These are phyloP conservation scores for Aspergillus baeticus DNA, from an alignment of 495 filamentous ascomycete genomes.

Conservation along the genomic window DNA sequence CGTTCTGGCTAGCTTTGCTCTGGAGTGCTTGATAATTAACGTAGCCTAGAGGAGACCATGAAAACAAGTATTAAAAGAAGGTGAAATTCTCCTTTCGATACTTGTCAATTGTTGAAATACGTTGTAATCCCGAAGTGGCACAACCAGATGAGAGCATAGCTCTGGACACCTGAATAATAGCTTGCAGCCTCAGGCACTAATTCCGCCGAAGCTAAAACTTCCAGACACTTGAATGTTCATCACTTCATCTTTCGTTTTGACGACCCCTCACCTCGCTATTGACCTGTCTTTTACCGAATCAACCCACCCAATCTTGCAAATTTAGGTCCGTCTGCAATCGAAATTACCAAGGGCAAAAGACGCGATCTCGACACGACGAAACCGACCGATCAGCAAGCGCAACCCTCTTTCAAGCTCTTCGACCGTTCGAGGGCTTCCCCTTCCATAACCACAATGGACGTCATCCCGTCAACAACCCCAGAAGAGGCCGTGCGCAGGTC, in stretches of 20 bases:
- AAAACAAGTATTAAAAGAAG: not conserved
- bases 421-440: not conserved
- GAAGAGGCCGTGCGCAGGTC: conserved; percentile 54
- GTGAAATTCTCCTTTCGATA: too few relatives aligned
- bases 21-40: too few relatives aligned
- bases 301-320: too few relatives aligned
- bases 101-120: too few relatives aligned
- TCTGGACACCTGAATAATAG: conserved; percentile 4
- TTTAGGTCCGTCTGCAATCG: too few relatives aligned
- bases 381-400: not conserved
- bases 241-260: not conserved
- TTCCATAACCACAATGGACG: conserved; percentile 27
- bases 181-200: conserved; percentile 25
- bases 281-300: not conserved
- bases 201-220: conserved; percentile 23
- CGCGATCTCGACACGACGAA: not conserved
- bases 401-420: not conserved
- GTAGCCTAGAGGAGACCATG: too few relatives aligned
- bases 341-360: not conserved
- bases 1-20: too few relatives aligned
- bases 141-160: not conserved
- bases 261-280: not conserved
- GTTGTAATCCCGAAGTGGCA: conserved; percentile 1
- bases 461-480: conserved; percentile 31
- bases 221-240: not conserved